phyloP scores from a whole-genome alignment of 2,329 filamentous ascomycete species.

The Pyricularia sp. region DNA sequence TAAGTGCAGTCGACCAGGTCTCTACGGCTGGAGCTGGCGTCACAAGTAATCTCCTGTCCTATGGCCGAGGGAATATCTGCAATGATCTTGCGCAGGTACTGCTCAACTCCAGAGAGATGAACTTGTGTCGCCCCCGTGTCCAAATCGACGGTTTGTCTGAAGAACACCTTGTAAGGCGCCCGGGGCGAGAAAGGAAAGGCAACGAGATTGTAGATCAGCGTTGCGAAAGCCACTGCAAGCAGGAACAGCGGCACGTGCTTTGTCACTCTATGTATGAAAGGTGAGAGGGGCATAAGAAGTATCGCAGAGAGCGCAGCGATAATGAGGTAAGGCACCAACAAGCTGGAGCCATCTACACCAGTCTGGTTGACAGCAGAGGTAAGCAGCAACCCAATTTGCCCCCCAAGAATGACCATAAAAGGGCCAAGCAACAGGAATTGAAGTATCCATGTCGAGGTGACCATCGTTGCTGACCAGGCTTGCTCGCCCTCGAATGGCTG shows the following conservation, averaged over 20 bases:
- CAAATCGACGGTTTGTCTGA: constrained; percentile 69
- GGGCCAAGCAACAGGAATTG: constrained; percentile 75
- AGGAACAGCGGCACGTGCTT: constrained; percentile 71
- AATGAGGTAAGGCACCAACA: constrained; percentile 58
- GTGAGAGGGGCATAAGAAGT: constrained; percentile 61
- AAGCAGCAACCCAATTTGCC: constrained; percentile 61
- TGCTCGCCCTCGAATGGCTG: constrained; percentile 60
- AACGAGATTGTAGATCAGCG: constrained; percentile 71
- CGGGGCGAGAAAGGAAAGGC: constrained; percentile 79
- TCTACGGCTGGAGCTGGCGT: constrained; percentile 24
- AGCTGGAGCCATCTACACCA: constrained; percentile 65
- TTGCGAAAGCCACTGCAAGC: constrained; percentile 57
- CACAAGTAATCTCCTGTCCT: constrained; percentile 46
- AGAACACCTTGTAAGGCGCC: constrained; percentile 75
- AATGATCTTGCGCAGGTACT: constrained; percentile 56
- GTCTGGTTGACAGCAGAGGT: constrained; percentile 68
- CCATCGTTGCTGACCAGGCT: constrained; percentile 67
- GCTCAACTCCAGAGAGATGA: constrained; percentile 52
- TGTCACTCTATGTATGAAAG: constrained; percentile 77
- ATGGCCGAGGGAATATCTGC: constrained; percentile 56
- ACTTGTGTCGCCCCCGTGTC: constrained; percentile 59
- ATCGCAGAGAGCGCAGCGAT: constrained; percentile 57
- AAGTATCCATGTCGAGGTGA: constrained; percentile 75
- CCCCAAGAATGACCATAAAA: constrained; percentile 62
- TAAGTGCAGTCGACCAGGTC: constrained; percentile 58